phyloP scores from a whole-genome alignment of 169 alveolate genomes.

The Plasmodium yoelii region DNA sequence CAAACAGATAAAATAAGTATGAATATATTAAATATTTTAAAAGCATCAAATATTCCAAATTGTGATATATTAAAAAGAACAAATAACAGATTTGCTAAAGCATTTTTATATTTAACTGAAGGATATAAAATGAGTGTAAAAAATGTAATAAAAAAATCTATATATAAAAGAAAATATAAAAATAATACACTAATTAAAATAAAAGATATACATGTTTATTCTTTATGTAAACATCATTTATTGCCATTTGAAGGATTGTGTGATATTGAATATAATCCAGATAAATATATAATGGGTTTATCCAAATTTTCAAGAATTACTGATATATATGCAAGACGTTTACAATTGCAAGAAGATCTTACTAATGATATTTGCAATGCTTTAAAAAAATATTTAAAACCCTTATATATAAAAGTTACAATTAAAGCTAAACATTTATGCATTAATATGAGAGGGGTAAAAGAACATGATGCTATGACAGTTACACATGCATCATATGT shows the following conservation, averaged over 20 bases:
- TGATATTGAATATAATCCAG: slow-evolving; percentile 47
- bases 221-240: slow-evolving; percentile 72
- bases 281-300: slow-evolving; percentile 53
- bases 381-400: slow-evolving; percentile 55
- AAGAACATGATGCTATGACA: slow-evolving; percentile 57
- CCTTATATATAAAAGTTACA: slow-evolving; percentile 39
- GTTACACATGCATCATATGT: slow-evolving; percentile 40
- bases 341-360: slow-evolving; percentile 68
- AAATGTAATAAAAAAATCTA: slow-evolving; percentile 30
- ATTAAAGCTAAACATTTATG: slow-evolving; percentile 62
- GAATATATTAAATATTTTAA: slow-evolving; percentile 22
- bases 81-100: slow-evolving; percentile 29
- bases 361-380: slow-evolving; percentile 62
- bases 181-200: slow-evolving; percentile 37
- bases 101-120: slow-evolving; percentile 49
- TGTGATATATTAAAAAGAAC: slow-evolving; percentile 58
- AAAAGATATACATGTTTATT: slow-evolving; percentile 44
- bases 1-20: slow-evolving; percentile 27
- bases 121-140: slow-evolving; percentile 43
- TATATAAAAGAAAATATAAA: slow-evolving; percentile 63
- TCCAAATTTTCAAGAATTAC: slow-evolving; percentile 64
- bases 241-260: slow-evolving; percentile 72
- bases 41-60: slow-evolving; percentile 23
- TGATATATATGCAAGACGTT: slow-evolving; percentile 41
- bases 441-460: slow-evolving; percentile 66